Conservation (phyloP, 148 eudicot species). For the Dianthus caryophyllus region DNA sequence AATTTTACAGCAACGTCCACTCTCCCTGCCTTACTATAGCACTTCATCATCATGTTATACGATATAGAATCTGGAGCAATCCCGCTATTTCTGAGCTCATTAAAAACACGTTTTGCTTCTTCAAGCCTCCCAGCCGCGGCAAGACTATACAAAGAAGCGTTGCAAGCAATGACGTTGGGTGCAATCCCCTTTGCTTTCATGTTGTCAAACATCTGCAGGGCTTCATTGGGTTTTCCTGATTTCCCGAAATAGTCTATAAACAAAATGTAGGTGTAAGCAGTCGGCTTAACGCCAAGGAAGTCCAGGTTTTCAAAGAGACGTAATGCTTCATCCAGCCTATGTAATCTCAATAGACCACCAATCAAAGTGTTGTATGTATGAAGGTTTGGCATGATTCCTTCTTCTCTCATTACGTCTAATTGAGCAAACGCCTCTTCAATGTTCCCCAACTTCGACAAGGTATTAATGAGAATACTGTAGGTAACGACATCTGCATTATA, state of each 20-base stretch:
- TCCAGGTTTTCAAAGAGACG: constrained; percentile 49
- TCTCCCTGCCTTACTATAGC: constrained; percentile 72
- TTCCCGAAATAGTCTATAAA: constrained; percentile 92
- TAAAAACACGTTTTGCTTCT: constrained; percentile 65
- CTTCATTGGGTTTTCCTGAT: constrained; percentile 59
- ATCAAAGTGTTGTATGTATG: constrained; percentile 83
- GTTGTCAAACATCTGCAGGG: constrained; percentile 66
- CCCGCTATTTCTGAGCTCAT: constrained; percentile 59
- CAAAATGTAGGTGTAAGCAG: constrained; percentile 68
- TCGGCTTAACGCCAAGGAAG: constrained; percentile 47
- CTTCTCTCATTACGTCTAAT: constrained; percentile 53
- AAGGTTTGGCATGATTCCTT: constrained; percentile 66
- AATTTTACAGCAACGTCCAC: constrained; percentile 69
- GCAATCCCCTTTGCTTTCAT: constrained; percentile 73
- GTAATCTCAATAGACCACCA: constrained; percentile 61
- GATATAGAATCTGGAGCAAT: constrained; percentile 83
- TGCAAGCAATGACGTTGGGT: constrained; percentile 75
- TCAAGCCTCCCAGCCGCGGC: constrained; percentile 68
- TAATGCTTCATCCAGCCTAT: constrained; percentile 64
- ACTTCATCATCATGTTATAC: constrained; percentile 94
- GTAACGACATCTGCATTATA: constrained; percentile 75
- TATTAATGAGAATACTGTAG: constrained; percentile 65
- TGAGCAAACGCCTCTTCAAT: constrained; percentile 51
- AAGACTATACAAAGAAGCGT: constrained; percentile 80
- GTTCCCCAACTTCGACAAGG: constrained; percentile 68